Base-by-base conservation (phyloP, 805 yeast species). In the Candida glaebosa region DNA sequence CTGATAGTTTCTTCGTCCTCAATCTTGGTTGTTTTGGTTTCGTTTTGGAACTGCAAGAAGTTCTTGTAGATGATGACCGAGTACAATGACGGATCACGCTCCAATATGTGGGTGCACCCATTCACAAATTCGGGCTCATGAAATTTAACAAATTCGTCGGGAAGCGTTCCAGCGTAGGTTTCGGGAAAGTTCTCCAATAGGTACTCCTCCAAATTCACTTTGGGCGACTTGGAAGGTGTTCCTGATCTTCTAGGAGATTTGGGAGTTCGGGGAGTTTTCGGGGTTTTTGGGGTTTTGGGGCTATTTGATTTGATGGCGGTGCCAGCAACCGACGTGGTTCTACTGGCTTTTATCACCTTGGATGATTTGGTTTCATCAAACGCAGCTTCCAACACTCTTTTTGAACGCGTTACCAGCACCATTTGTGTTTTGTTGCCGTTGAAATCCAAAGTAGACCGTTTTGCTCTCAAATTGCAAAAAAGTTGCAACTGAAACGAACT, bases 101-200 rank as follows among this genome's bases (percentile, higher is more conserved):
- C 36, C 6, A 69, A 20, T 5, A 69, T 47, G 40, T 57, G 61
- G 7, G 56, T 44, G 16, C 63, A 47, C 0, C 70, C 74, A 5
- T 52, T 40, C 3, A 67, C 50, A 46, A 69, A 69, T 17, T 58
- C 60, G 0, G 64, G 61, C 2, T 55, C 46, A 39, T 69, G 74
- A 40, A 31, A 55, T 1, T 49, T 54, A 7, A 61, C 50, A 45
- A 60, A 69, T 2, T 34, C 50, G 15, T 34, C 39, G 1, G 74
- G 75, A 15, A 65, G 49, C 15, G 40, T 28, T 26, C 47, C 30
- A 31, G 48, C 50, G 6, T 41, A 26, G 3, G 56, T 53, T 12
- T 52, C 37, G 3, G 22, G 31, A 24, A 53, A 42, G 6, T 31
- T 38, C 28, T 46, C 50, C 2, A 31, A n/a, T 6, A 56, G 31